Evolutionary conservation across 192 early-diverging fungal genomes (phyloP), one percentile per base, ranked within the genome.

Genomic region (Podochytrium sp.): DNA sequence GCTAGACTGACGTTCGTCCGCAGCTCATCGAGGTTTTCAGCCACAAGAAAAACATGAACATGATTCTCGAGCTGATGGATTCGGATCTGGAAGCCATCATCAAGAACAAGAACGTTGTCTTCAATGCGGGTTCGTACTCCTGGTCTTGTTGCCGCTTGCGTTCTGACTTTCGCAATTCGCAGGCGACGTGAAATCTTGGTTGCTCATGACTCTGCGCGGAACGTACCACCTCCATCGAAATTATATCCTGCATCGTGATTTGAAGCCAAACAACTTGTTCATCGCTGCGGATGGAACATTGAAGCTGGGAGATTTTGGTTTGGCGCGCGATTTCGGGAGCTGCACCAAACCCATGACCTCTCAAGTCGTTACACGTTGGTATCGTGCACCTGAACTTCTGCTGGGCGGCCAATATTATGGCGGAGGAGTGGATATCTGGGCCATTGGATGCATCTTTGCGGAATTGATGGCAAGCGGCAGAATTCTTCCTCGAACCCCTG

Each of bases 301-400:
- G 33, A 99, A 99, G 75, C 81, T 99, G 80, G 98, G 94, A 0
- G 98, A 99, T 93, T 99, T 99, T 79, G 98, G 98, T 81, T 80
- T 99, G 38, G 95, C 98, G n/a, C 77, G 95, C n/a, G 94, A 96
- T 70, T 99, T 86, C 86, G 96, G 92, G 41, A 92, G 95, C 77
- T 87, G 90, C 10, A 80, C 77, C 39, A 86, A 89, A 34, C 85
- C 86, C 20, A 92, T 99, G 92, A 96, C 96, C 2, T 91, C 95
- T 35, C 91, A 98, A 73, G 96, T 96, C 1, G 96, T 99, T 16
- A 98, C 96, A 34, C 80, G 91, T 65, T 99, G 96, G 96, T 99
- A 99, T 79, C 90, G 98, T 32, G 86, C 95, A 3, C 98, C 98
- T 2, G 98, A 99, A 76, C 87, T 99, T 2, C 76, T 99, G 23